A percentile compares a stretch with the other conserved stretches of the same genome.
These are phyloP conservation scores for Salinomyces thailandicus DNA, from an alignment of 2,329 filamentous ascomycete species.

Conservation along the genomic window DNA sequence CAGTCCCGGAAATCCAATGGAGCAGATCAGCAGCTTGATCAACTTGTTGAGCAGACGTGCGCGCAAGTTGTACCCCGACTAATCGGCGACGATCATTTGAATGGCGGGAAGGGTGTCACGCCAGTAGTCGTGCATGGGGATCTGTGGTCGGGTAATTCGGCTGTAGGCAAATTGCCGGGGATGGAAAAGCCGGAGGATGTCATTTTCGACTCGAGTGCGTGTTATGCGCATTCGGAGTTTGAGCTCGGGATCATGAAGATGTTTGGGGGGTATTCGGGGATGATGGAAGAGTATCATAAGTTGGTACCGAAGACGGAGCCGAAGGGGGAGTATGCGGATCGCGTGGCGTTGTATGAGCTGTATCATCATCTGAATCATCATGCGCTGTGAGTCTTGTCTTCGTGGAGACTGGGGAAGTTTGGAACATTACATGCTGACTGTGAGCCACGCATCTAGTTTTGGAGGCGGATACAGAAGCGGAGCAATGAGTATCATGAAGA, in stretches of 20 bases:
- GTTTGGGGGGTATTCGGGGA: constrained; percentile 80
- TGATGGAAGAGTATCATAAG: constrained; percentile 67
- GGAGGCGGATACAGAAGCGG: constrained; percentile 66
- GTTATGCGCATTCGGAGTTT: constrained; percentile 81
- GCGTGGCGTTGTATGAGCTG: constrained; percentile 71
- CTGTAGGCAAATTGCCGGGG: constrained; percentile 50
- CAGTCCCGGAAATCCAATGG: constrained; percentile 53
- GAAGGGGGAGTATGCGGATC: constrained; percentile 71
- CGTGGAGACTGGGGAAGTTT: too few species aligned
- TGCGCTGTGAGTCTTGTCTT: constrained; percentile 47
- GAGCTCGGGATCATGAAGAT: constrained; percentile 91
- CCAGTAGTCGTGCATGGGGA: constrained; percentile 85
- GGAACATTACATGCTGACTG: constrained; percentile 7
- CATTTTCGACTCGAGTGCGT: constrained; percentile 69
- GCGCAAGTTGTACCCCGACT: constrained; percentile 60
- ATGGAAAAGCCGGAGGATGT: constrained; percentile 55
- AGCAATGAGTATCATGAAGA: constrained; percentile 70
- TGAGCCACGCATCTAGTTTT: constrained; percentile 37
- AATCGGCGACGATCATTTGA: constrained; percentile 58
- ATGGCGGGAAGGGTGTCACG: constrained; percentile 47
- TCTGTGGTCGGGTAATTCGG: constrained; percentile 83
- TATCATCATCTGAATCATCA: constrained; percentile 85
- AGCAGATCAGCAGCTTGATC: constrained; percentile 49
- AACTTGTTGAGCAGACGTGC: constrained; percentile 55
- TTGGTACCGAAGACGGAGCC: constrained; percentile 73